A percentile compares a stretch with the other conserved stretches of the same genome.
These are phyloP conservation scores for Cucurbita maxima DNA, from an alignment of 306 rosid genomes.

Conservation along the genomic window DNA sequence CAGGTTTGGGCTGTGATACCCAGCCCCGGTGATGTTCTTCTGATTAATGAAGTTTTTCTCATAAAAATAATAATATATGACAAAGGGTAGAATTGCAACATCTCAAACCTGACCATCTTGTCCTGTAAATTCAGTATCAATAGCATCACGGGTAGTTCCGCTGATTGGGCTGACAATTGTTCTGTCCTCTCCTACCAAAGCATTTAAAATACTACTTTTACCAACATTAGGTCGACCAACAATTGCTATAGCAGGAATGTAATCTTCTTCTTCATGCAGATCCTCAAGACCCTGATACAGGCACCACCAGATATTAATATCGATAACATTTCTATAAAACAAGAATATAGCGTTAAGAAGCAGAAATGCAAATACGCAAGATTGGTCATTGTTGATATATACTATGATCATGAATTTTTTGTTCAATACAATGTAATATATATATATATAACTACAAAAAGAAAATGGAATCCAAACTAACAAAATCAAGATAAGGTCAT, in stretches of 20 bases:
- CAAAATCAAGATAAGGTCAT: not conserved
- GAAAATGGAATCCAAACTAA: not conserved
- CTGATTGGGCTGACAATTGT: slow-evolving; percentile 97
- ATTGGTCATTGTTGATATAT: not conserved
- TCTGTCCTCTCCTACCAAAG: slow-evolving; percentile 87
- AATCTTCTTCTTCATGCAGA: slow-evolving; percentile 45
- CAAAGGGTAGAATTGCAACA: slow-evolving; percentile 1
- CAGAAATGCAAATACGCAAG: not conserved
- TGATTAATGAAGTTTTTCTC: not conserved
- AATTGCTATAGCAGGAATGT: slow-evolving; percentile 83
- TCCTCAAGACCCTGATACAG: slow-evolving; percentile 29
- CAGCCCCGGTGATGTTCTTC: not conserved
- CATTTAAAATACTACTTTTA: slow-evolving; percentile 95
- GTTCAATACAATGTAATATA: not conserved
- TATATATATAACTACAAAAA: not conserved
- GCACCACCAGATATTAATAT: not conserved
- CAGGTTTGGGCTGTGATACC: not conserved
- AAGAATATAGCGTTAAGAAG: not conserved
- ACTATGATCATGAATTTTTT: not conserved
- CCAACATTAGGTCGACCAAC: slow-evolving; percentile 99
- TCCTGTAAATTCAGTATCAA: slow-evolving; percentile 81
- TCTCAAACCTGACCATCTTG: slow-evolving; percentile 81
- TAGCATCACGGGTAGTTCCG: slow-evolving; percentile 99
- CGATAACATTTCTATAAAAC: not conserved
- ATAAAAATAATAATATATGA: not conserved